Percentiles rank a stretch among this genome's conserved stretches.
These are phyloP conservation scores for Pythium oligandrum DNA, from an alignment of 352 stramenopile genomes.

Conservation along the genomic window DNA sequence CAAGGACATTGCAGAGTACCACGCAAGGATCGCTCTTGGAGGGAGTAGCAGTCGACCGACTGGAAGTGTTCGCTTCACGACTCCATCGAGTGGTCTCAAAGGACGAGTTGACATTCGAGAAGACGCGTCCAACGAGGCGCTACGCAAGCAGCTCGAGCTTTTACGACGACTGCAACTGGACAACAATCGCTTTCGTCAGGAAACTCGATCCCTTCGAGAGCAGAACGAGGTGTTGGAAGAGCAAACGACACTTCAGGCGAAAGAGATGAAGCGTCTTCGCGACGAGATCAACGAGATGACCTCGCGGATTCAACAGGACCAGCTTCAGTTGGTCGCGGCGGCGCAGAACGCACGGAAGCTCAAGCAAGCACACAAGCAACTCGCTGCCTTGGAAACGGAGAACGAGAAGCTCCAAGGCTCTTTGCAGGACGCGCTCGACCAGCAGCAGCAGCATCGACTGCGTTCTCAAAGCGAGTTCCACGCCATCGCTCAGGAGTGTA, in stretches of 20 bases:
- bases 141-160: conserved; percentile 64
- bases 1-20: conserved; percentile 18
- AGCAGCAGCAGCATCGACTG: conserved; percentile 26
- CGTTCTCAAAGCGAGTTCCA: conserved; percentile 31
- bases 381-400: conserved; percentile 27
- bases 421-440: conserved; percentile 31
- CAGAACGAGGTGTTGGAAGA: conserved; percentile 42
- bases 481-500: conserved; percentile 30
- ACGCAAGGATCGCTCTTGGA: conserved; percentile 11
- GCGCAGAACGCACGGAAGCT: conserved; percentile 36
- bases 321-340: conserved; percentile 23
- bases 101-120: conserved; percentile 9
- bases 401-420: conserved; percentile 29
- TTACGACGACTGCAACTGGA: conserved; percentile 63
- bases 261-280: conserved; percentile 42
- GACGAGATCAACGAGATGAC: conserved; percentile 34
- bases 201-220: conserved; percentile 37
- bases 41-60: too few relatives aligned
- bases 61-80: too few relatives aligned
- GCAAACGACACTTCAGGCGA: conserved; percentile 30
- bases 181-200: conserved; percentile 66
- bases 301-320: conserved; percentile 28
- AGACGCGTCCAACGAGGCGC: conserved; percentile 55
- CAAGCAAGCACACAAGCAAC: conserved; percentile 39
- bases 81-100: too few relatives aligned